Evolutionary conservation across 2,329 filamentous ascomycete species (phyloP).

Genomic region (Colletotrichum destructivum): DNA sequence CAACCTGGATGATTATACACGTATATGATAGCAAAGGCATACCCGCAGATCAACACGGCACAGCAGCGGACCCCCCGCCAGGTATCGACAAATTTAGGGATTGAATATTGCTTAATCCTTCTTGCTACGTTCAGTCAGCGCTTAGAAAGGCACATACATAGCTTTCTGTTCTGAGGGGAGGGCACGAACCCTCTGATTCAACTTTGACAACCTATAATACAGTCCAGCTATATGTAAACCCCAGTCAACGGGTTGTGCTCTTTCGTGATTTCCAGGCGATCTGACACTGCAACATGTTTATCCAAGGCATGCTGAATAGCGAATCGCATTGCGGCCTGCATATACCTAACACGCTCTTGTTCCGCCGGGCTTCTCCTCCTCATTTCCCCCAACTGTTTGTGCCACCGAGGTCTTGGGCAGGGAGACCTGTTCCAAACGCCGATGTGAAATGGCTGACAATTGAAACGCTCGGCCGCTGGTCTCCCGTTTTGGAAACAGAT

Average conservation of each 20-base stretch:
- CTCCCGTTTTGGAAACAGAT: conserved; percentile 20
- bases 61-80: not conserved
- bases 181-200: not conserved
- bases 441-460: conserved; percentile 38
- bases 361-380: conserved; percentile 3
- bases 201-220: not conserved
- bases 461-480: conserved; percentile 28
- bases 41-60: not conserved
- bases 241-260: conserved; percentile 21
- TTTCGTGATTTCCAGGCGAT: conserved; percentile 30
- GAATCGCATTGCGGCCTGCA: conserved; percentile 29
- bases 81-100: conserved; percentile 1
- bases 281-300: conserved; percentile 28
- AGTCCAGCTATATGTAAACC: conserved; percentile 5
- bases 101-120: not conserved
- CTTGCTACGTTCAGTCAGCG: conserved; percentile 15
- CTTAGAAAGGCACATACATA: conserved; percentile 9
- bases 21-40: not conserved
- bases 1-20: not conserved
- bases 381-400: conserved; percentile 34
- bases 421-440: conserved; percentile 16
- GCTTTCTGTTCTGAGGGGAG: conserved; percentile 4
- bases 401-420: conserved; percentile 26
- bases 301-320: conserved; percentile 21
- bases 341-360: not conserved